Conservation (phyloP, 345 rosid genomes). For the Citrus inodora region DNA sequence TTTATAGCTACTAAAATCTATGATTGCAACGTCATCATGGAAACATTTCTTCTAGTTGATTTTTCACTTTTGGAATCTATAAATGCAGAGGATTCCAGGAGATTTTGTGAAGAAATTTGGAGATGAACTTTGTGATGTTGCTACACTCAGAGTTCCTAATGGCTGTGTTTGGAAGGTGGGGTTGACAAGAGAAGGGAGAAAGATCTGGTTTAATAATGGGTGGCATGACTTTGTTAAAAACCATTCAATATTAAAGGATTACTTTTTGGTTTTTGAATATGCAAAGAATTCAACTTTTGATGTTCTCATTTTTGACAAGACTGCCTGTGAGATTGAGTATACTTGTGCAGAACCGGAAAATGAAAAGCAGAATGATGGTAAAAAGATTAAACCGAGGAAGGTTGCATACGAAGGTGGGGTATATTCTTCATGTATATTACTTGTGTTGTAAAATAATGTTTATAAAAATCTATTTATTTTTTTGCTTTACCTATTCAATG, state of each 20-base stretch:
- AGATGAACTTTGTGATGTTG: slow-evolving; percentile 33
- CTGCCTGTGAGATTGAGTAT: slow-evolving; percentile 30
- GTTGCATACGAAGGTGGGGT: not conserved
- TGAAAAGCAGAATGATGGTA: not conserved
- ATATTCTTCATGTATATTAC: not conserved
- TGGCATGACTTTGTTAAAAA: slow-evolving; percentile 32
- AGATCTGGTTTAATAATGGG: slow-evolving; percentile 39
- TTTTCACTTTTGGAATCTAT: not conserved
- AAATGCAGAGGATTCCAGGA: slow-evolving; percentile 35
- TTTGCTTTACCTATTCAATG: not conserved
- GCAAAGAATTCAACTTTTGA: slow-evolving; percentile 31
- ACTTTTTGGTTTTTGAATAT: slow-evolving; percentile 34
- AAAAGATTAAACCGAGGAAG: not conserved
- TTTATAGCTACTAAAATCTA: not conserved
- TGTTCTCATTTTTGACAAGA: slow-evolving; percentile 28
- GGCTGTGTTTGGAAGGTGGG: slow-evolving; percentile 38
- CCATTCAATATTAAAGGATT: slow-evolving; percentile 26
- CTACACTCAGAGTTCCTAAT: slow-evolving; percentile 19
- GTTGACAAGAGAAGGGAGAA: slow-evolving; percentile 18
- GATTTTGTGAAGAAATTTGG: slow-evolving; percentile 29
- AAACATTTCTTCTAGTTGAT: too few relatives aligned
- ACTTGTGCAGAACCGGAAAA: not conserved
- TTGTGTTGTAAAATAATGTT: not conserved
- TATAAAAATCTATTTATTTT: too few relatives aligned
- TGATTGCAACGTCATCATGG: too few relatives aligned